Evolutionary conservation across 495 filamentous ascomycete species (phyloP).

Genomic region (Penicillium subrubescens): DNA sequence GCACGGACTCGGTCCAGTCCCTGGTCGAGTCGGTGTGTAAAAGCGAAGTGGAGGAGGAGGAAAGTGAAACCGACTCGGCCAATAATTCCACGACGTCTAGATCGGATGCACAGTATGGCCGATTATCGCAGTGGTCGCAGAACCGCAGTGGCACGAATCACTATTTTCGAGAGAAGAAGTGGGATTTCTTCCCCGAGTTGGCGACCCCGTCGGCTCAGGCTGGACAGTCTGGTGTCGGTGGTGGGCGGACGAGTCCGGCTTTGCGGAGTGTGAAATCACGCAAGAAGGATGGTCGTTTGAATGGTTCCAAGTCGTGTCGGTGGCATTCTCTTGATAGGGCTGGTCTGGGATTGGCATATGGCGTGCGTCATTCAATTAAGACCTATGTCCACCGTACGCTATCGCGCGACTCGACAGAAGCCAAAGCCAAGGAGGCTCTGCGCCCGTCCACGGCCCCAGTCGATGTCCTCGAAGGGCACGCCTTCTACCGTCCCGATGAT

Average conservation of each 20-base stretch:
- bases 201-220: constrained; percentile 34
- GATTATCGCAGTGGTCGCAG: constrained; percentile 26
- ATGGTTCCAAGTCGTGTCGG: constrained; percentile 26
- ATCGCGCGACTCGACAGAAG: constrained; percentile 29
- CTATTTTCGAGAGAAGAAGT: constrained; percentile 53
- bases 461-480: not conserved
- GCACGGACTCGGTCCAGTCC: constrained; percentile 17
- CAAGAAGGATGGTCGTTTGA: constrained; percentile 33
- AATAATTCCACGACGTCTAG: constrained; percentile 6
- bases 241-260: constrained; percentile 15
- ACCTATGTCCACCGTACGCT: constrained; percentile 40
- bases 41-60: not conserved
- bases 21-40: not conserved
- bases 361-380: constrained; percentile 43
- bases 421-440: constrained; percentile 21
- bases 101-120: constrained; percentile 33
- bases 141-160: constrained; percentile 38
- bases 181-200: constrained; percentile 52
- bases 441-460: constrained; percentile 28
- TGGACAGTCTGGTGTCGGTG: not conserved
- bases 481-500: not conserved
- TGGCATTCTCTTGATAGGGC: constrained; percentile 32
- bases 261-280: constrained; percentile 13
- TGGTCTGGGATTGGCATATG: constrained; percentile 28
- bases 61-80: not conserved